Conservation (phyloP, 306 rosid species). For the Pterocarpus macrocarpus region DNA sequence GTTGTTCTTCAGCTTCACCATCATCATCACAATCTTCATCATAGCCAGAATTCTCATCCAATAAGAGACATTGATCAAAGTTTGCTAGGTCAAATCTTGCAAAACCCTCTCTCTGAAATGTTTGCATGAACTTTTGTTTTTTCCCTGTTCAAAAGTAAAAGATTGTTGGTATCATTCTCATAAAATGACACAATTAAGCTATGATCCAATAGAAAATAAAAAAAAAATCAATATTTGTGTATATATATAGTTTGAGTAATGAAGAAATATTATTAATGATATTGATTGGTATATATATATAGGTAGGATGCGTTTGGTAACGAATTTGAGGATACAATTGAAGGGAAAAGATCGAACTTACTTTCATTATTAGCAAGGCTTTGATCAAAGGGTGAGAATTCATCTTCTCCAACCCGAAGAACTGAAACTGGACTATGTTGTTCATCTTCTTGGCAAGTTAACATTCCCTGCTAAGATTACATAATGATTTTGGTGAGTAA, state of each 20-base stretch:
- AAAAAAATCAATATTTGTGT: not conserved
- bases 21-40: slow-evolving; percentile 39
- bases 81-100: slow-evolving; percentile 50
- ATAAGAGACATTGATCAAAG: slow-evolving; percentile 39
- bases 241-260: not conserved
- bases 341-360: slow-evolving; percentile 44
- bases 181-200: not conserved
- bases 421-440: slow-evolving; percentile 78
- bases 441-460: slow-evolving; percentile 56
- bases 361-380: slow-evolving; percentile 63
- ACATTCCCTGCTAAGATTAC: slow-evolving; percentile 42
- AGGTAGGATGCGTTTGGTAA: too few species aligned
- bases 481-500: slow-evolving; percentile 21
- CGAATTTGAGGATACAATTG: too few species aligned
- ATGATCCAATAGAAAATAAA: not conserved
- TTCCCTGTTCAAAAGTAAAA: slow-evolving; percentile 56
- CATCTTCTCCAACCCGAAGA: slow-evolving; percentile 62
- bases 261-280: not conserved
- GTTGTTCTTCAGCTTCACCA: slow-evolving; percentile 37
- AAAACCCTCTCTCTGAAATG: slow-evolving; percentile 52
- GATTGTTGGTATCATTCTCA: slow-evolving; percentile 29
- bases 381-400: slow-evolving; percentile 56
- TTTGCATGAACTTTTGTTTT: slow-evolving; percentile 59
- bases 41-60: slow-evolving; percentile 39
- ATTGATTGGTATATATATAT: not conserved